Evolutionary conservation across 306 rosid genomes (phyloP).

Genomic region (Vigna mungo): DNA sequence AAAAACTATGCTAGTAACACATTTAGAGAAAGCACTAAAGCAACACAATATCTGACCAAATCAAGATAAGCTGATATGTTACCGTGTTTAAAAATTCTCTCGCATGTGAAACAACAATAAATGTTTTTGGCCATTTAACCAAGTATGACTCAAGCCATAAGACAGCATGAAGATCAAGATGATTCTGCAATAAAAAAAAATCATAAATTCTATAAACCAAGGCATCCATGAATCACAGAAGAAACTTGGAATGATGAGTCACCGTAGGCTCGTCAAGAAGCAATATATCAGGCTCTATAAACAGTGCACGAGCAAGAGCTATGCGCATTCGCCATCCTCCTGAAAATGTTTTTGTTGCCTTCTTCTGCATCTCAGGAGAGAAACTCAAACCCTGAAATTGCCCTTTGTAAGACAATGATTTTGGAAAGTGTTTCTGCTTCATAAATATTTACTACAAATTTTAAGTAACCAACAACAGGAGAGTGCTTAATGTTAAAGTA

Average conservation of each 20-base stretch:
- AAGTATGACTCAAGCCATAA: constrained; percentile 93
- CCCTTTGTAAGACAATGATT: constrained; percentile 32
- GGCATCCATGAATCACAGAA: constrained; percentile 32
- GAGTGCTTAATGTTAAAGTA: not conserved
- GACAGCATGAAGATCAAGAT: constrained; percentile 99
- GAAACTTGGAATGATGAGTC: constrained; percentile 39
- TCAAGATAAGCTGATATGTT: constrained; percentile 38
- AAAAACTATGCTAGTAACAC: constrained; percentile 16
- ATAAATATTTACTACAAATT: not conserved
- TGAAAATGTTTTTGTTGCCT: constrained; percentile 89
- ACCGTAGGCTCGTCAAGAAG: constrained; percentile 99
- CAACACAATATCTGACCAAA: constrained; percentile 19
- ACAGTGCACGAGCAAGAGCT: constrained; percentile 98
- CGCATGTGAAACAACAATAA: constrained; percentile 98
- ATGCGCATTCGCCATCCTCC: constrained; percentile 99
- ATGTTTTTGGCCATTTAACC: constrained; percentile 96
- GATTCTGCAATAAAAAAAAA: constrained; percentile 71
- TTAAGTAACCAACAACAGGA: not conserved
- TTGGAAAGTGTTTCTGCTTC: not conserved
- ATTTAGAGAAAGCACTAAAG: constrained; percentile 25
- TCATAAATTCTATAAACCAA: constrained; percentile 20
- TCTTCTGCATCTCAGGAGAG: constrained; percentile 89
- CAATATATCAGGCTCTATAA: constrained; percentile 90
- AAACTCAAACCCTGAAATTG: constrained; percentile 90
- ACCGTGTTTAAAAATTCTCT: constrained; percentile 98